phyloP scores from a whole-genome alignment of 768 basidiomycete genomes.

The Boletus barrowsii region DNA sequence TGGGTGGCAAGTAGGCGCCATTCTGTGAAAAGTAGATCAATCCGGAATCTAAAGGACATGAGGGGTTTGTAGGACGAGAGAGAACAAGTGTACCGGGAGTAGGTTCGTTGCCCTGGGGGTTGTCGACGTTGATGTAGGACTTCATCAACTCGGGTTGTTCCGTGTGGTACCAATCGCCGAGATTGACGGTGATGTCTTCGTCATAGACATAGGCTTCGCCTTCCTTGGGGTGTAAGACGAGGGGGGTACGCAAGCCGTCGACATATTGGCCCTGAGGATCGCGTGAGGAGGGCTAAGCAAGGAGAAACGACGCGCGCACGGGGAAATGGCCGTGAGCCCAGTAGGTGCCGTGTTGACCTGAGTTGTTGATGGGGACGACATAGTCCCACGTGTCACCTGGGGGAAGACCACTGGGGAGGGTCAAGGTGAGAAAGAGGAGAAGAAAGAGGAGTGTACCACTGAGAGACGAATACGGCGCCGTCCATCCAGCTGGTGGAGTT shows the following conservation, averaged over 20 bases:
- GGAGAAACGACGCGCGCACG: slow-evolving; percentile 12
- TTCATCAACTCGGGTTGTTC: slow-evolving; percentile 61
- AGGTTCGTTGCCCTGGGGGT: slow-evolving; percentile 86
- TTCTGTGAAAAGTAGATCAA: slow-evolving; percentile 84
- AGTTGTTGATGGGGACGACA: slow-evolving; percentile 62
- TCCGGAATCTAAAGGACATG: slow-evolving; percentile 53
- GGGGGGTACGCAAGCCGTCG: slow-evolving; percentile 87
- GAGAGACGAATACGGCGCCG: slow-evolving; percentile 76
- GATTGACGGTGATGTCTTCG: slow-evolving; percentile 82
- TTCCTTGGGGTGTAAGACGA: slow-evolving; percentile 68
- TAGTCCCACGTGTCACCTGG: slow-evolving; percentile 71
- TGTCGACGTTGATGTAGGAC: slow-evolving; percentile 64
- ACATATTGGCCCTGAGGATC: slow-evolving; percentile 74
- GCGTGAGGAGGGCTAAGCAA: neutral
- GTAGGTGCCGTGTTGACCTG: slow-evolving; percentile 75
- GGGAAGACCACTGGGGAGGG: slow-evolving; percentile 63
- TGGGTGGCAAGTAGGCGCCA: slow-evolving; percentile 63
- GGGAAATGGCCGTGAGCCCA: slow-evolving; percentile 75
- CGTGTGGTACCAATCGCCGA: slow-evolving; percentile 92
- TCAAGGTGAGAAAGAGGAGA: neutral
- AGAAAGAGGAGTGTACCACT: slow-evolving; percentile 54
- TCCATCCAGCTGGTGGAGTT: slow-evolving; percentile 86
- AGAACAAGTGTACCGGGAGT: slow-evolving; percentile 58
- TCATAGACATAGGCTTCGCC: slow-evolving; percentile 72
- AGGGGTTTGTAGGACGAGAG: neutral